Base-by-base conservation (phyloP, 495 filamentous ascomycete genomes). In the Penicillium steckii region DNA sequence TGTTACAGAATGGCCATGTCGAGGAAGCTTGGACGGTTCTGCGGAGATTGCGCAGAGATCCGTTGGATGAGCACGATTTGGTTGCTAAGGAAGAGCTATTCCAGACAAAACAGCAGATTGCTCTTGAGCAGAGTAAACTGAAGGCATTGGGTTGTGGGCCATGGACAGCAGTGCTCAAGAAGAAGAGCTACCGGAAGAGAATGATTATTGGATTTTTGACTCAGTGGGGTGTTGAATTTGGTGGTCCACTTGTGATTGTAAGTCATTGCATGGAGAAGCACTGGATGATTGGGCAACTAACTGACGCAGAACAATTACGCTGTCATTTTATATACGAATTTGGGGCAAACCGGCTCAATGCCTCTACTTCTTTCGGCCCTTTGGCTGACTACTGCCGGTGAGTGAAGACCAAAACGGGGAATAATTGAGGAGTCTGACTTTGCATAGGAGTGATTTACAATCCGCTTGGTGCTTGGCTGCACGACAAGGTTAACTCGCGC, bases 381-480 rank as follows among this genome's bases (percentile, higher is more conserved):
- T 13, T 80, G 75, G 74, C 60, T 77, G 32, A 75, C 75, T n/a
- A 69, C 70, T 15, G 70, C 76, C 33, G 70, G 68, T 69, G 51
- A 55, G 62, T 12, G 9, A 0, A 10, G n/a, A n/a, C 3, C 2
- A 5, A 12, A n/a, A n/a, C n/a, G n/a, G 10, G 19, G 5, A 6
- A 1, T 26, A 40, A 7, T n/a, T 9, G 10, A 15, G 17, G 10
- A 15, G 3, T 21, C 6, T 0, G n/a, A 8, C 10, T 3, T 12
- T 6, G 3, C 22, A 3, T 37, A 70, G 64, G 68, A 49, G 40
- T 80, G 2, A 65, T 76, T 15, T 76, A 74, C 40, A 80, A 78
- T 45, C 66, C 71, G 9, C 67, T 74, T 15, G 77, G 69, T 17
- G 74, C 75, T 24, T 71, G 74, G 63, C 68, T 76, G 22, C 67